Evolutionary conservation across 805 yeast genomes (phyloP), one percentile per base, ranked within the genome.

Genomic region (Teunomyces pallodes): DNA sequence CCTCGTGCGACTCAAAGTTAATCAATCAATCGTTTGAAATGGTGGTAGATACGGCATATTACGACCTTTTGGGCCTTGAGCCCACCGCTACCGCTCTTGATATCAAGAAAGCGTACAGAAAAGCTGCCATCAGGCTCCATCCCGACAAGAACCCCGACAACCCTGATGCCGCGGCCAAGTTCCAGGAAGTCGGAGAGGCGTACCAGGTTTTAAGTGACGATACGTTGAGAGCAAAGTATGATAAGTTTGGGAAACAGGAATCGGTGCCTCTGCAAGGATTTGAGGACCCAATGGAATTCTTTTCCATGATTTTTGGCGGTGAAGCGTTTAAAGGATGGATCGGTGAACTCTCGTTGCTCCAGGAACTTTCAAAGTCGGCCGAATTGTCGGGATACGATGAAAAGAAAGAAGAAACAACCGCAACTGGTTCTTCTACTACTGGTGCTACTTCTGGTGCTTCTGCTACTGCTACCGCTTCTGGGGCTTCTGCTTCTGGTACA

Each of bases 291-390:
- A 35, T 80, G 36, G 90, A 84, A 59, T 82, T 83, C 56, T 85
- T 84, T 62, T 75, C 84, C 3, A 77, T 77, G 70, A 84, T 85
- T 50, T 84, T 90, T 66, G 97, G 97, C 40, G 97, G 97, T 43
- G 96, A 87, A 48, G 95, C 94, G 1, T 90, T 91, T 66, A 79
- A 75, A 30, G 84, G 85, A 43, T 85, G 68, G 69, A 65, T 62
- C 27, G 69, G 68, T 16, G 66, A 65, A 46, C 50, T 62, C 45
- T 87, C 92, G 2, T 65, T 73, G 46, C 51, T 73, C 35, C 72
- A 66, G 54, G 77, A 72, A 48, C 58, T 73, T 53, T 54, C 70
- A 33, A 72, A 72, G 50, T 61, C 74, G 6, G 77, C 77, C 2
- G 77, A 73, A 49, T 62, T 72, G 30, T 64, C 71, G 0, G 76